Conservation (phyloP, 2,329 filamentous ascomycete genomes). For the Claviceps maximensis region DNA sequence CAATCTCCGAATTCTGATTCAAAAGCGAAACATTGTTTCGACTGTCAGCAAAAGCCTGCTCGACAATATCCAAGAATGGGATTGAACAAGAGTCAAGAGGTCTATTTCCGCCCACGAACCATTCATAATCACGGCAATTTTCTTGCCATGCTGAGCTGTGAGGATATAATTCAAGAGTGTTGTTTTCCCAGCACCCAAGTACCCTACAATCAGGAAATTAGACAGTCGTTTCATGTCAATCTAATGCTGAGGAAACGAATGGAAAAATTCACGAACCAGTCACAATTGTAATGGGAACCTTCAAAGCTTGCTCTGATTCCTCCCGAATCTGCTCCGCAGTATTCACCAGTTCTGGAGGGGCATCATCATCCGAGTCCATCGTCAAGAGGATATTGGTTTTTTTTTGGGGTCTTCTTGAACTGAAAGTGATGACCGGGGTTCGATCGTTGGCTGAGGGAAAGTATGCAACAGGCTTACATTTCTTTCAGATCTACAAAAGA, state of each 20-base stretch:
- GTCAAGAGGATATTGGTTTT: neutral
- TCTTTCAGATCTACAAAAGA: neutral
- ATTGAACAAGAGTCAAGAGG: neutral
- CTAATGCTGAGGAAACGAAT: neutral
- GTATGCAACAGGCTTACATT: neutral
- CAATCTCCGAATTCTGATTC: conserved; percentile 64
- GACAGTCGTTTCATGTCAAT: neutral
- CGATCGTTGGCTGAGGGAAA: neutral
- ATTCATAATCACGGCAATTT: conserved; percentile 95
- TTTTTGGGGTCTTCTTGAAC: too few relatives aligned
- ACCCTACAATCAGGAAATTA: conserved; percentile 44
- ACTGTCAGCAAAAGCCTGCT: neutral
- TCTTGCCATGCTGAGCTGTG: conserved; percentile 90
- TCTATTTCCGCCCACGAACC: conserved; percentile 27
- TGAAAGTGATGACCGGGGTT: neutral
- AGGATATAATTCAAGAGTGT: conserved; percentile 93
- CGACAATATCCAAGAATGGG: neutral
- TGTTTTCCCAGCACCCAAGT: conserved; percentile 90
- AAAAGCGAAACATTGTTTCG: neutral
- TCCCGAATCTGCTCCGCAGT: conserved; percentile 24
- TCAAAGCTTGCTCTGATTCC: conserved; percentile 36
- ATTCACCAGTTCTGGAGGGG: conserved; percentile 51
- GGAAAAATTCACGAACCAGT: conserved; percentile 39
- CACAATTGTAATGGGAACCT: conserved; percentile 75
- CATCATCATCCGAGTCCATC: conserved; percentile 55